Evolutionary conservation across 2,329 filamentous ascomycete species (phyloP).

Genomic region (Byssothecium circinans): DNA sequence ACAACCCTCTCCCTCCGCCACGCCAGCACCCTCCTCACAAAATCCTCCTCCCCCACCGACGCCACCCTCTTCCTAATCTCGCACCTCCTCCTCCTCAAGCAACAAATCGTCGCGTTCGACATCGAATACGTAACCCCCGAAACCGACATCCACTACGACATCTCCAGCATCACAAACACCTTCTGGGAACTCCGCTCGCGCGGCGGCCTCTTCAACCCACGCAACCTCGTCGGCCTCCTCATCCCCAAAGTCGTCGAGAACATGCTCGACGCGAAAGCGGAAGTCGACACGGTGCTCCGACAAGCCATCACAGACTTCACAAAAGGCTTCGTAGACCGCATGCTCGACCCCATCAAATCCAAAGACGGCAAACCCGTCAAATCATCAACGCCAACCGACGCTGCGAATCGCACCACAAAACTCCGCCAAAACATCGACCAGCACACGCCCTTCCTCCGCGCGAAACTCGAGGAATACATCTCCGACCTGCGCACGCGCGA

Average conservation of each 20-base stretch:
- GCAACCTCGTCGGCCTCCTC: conserved; percentile 62
- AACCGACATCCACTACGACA: conserved; percentile 61
- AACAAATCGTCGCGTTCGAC: conserved; percentile 93
- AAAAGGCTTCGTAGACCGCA: conserved; percentile 57
- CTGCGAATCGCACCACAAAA: conserved; percentile 41
- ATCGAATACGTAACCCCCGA: conserved; percentile 75
- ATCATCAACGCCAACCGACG: conserved; percentile 26
- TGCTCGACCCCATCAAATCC: conserved; percentile 53
- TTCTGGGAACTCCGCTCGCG: conserved; percentile 69
- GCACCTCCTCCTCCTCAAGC: conserved; percentile 91
- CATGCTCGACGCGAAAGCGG: conserved; percentile 71
- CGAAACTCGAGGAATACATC: conserved; percentile 64
- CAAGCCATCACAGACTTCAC: conserved; percentile 69
- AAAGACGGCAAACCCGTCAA: conserved; percentile 24
- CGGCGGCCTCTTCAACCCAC: conserved; percentile 66
- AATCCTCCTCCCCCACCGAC: conserved; percentile 67
- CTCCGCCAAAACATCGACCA: conserved; percentile 60
- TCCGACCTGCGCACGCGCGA: conserved; percentile 66
- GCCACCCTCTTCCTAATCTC: conserved; percentile 91
- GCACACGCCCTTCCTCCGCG: conserved; percentile 59
- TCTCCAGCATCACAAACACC: conserved; percentile 65
- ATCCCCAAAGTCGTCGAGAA: conserved; percentile 69
- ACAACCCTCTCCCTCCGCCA: conserved; percentile 81
- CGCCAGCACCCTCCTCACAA: conserved; percentile 71
- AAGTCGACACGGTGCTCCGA: conserved; percentile 64